Evolutionary conservation across 2,329 filamentous ascomycete genomes (phyloP), one percentile per base, ranked within the genome.

Genomic region (Diaporthe ampelina): DNA sequence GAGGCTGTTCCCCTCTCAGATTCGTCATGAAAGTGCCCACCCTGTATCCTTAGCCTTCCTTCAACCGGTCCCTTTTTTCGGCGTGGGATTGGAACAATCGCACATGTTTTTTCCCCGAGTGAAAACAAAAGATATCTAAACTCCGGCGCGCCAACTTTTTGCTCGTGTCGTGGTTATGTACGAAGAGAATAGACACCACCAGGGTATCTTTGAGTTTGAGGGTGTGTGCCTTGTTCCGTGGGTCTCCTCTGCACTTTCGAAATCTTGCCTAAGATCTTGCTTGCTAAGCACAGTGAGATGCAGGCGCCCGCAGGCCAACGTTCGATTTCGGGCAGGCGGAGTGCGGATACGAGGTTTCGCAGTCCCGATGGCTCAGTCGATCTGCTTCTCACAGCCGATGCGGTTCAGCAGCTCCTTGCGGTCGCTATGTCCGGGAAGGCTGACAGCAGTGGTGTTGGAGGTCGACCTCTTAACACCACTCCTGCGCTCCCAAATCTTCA

Each of bases 321-420:
- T 21, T 40, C 26, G 50, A 17, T 37, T 52, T 9, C 24, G 15
- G 59, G 57, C 50, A 57, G 29, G 45, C 35, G 19, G 24, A 35
- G 32, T 57, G 35, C 11, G 21, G 26, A 48, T 35, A 35, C 24
- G 11, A 4, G 21, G 29, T 19, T 54, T 52, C 6, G 45, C 45
- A 50, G 29, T n/a, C 45, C 45, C 45, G 37, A n/a, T 21, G 15
- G 52, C 61, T 76, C 74, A 88, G 73, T 91, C 88, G 72, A 91
- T 86, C 80, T 91, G 93, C 86, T 95, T 95, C 83, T 95, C 93
- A 82, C 94, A 97, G 65, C 94, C 94, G 80, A 97, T 97, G 70
- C 94, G 88, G 58, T 94, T 93, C 70, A 97, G 87, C 77, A 97
- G 86, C 82, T 95, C 94, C 86, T 96, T 97, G 78, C 92, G 90